Evolutionary conservation across 176 grass and related monocot genomes (phyloP).

Genomic region (Hsuehochloa calcarea): DNA sequence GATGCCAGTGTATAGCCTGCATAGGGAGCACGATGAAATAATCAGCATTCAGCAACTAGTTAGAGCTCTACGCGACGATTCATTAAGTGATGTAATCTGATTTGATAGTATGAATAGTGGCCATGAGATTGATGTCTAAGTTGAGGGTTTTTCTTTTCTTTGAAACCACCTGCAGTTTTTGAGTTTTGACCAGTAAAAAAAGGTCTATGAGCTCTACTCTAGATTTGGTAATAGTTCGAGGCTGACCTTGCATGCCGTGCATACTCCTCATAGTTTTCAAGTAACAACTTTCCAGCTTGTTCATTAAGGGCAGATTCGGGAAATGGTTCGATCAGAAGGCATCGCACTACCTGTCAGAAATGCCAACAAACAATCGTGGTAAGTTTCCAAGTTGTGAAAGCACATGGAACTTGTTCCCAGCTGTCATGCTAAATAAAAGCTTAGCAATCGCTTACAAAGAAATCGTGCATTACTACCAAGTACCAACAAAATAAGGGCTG

Average conservation of each 20-base stretch:
- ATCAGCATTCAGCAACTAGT: background rate
- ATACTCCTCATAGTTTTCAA: constrained; percentile 89
- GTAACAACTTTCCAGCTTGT: constrained; percentile 90
- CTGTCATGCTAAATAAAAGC: background rate
- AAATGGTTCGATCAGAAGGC: constrained; percentile 91
- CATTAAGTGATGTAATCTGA: background rate
- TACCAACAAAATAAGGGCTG: background rate
- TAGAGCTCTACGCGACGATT: background rate
- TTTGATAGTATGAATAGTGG: background rate
- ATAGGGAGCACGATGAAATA: background rate
- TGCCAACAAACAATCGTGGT: background rate
- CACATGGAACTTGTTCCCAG: background rate
- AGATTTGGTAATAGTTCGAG: background rate
- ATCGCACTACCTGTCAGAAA: constrained; percentile 70
- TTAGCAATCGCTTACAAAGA: background rate
- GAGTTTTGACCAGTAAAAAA: background rate
- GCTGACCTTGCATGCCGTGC: constrained; percentile 81
- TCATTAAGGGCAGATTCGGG: constrained; percentile 95
- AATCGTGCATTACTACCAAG: background rate
- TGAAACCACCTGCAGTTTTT: background rate
- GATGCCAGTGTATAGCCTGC: constrained; percentile 77
- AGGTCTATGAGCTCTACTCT: background rate
- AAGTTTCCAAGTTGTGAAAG: background rate
- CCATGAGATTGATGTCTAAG: background rate
- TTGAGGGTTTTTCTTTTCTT: background rate